These are phyloP conservation scores for Colletotrichum navitas DNA, from an alignment of 2,329 filamentous ascomycete species.

Conservation along the genomic window DNA sequence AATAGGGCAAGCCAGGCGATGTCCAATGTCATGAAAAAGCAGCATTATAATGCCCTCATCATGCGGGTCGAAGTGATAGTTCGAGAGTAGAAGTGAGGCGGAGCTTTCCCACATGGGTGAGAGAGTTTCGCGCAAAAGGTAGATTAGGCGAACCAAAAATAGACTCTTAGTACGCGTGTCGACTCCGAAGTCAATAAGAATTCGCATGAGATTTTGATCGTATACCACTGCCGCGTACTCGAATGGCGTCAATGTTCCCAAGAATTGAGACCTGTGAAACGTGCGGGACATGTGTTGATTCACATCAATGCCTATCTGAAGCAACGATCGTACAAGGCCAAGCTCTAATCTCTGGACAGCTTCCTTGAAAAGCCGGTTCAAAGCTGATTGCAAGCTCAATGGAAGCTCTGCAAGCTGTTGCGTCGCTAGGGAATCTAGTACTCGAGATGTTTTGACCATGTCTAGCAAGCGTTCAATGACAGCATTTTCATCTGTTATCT, in stretches of 20 bases:
- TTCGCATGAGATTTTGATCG: not conserved
- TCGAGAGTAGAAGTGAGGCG: not conserved
- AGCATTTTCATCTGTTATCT: fast-evolving
- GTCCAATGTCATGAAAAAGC: not conserved
- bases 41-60: fast-evolving
- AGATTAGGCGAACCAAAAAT: fast-evolving
- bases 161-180: not conserved
- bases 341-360: not conserved
- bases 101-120: not conserved
- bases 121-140: too few relatives aligned
- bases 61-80: not conserved
- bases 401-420: not conserved
- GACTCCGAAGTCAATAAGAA: not conserved
- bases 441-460: not conserved
- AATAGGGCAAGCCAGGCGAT: not conserved
- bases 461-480: not conserved
- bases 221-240: not conserved
- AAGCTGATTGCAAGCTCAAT: not conserved
- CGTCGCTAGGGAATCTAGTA: fast-evolving
- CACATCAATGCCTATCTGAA: not conserved
- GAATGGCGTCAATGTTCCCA: not conserved
- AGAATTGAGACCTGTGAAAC: fast-evolving
- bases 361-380: not conserved
- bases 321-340: fast-evolving
- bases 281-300: not conserved